Conservation (phyloP, 2,329 filamentous ascomycete genomes). For the Beauveria rudraprayagi region DNA sequence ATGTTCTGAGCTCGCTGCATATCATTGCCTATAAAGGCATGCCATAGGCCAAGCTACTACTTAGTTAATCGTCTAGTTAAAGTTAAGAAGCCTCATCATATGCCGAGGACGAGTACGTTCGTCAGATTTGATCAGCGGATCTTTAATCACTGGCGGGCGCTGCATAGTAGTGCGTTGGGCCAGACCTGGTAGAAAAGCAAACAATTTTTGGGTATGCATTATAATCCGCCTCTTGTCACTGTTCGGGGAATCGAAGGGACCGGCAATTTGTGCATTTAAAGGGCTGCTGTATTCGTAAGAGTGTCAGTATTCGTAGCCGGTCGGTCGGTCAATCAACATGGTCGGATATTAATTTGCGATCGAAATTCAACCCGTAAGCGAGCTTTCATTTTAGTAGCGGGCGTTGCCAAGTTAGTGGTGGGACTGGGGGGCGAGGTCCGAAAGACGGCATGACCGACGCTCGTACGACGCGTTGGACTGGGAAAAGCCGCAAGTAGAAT, state of each 20-base stretch:
- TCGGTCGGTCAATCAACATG: not conserved
- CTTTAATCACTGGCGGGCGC: too few species aligned
- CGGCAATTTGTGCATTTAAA: not conserved
- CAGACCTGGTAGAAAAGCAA: too few species aligned
- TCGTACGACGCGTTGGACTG: not conserved
- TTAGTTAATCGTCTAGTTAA: too few species aligned
- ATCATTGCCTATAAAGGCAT: not conserved
- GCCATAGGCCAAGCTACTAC: not conserved
- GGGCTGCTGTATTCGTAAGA: not conserved
- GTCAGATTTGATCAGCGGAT: too few species aligned
- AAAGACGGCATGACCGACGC: constrained; percentile 3
- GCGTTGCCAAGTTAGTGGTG: not conserved
- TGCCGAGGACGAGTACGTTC: too few species aligned
- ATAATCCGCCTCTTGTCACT: too few species aligned
- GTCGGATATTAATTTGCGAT: not conserved
- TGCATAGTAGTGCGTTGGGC: too few species aligned
- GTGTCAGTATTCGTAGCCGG: not conserved
- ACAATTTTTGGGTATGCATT: too few species aligned
- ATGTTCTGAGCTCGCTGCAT: not conserved
- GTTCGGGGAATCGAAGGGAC: too few species aligned
- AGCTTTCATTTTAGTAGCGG: not conserved
- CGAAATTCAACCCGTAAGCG: not conserved
- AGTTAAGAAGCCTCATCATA: not conserved
- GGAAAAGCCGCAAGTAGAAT: not conserved
- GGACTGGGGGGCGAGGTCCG: not conserved